phyloP scores from a whole-genome alignment of 2,329 filamentous ascomycete species.

The Ophiostoma ulmi region DNA sequence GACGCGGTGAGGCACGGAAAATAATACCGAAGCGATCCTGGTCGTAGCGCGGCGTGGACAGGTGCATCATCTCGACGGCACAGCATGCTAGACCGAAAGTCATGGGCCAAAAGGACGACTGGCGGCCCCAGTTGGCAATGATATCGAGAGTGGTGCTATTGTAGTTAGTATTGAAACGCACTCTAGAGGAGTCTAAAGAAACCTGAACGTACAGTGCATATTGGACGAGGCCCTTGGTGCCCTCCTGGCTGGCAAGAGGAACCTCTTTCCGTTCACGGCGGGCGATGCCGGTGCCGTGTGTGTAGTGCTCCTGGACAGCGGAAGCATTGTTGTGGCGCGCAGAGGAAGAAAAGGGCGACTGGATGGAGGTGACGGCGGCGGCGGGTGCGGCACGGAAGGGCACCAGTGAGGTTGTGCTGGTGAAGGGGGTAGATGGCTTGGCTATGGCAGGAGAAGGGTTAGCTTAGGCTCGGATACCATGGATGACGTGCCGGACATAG shows the following conservation, averaged over 20 bases:
- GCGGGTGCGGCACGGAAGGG: conserved; percentile 54
- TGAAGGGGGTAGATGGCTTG: conserved; percentile 48
- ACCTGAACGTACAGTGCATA: conserved; percentile 70
- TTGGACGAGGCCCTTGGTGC: conserved; percentile 74
- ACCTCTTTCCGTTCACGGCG: conserved; percentile 62
- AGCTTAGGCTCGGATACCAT: conserved; percentile 4
- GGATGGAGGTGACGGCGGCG: conserved; percentile 43
- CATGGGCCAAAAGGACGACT: conserved; percentile 83
- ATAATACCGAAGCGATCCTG: conserved; percentile 86
- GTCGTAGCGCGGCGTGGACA: conserved; percentile 82
- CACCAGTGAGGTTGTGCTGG: conserved; percentile 46
- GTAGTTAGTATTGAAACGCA: neutral
- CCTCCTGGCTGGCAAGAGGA: conserved; percentile 70
- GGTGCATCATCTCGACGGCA: conserved; percentile 88
- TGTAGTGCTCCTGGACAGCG: conserved; percentile 47
- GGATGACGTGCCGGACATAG: neutral
- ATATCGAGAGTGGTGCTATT: conserved; percentile 70
- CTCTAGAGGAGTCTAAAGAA: neutral
- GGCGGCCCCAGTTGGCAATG: conserved; percentile 77
- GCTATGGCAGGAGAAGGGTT: conserved; percentile 40
- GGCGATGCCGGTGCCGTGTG: conserved; percentile 43
- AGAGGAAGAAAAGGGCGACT: conserved; percentile 56
- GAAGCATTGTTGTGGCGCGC: conserved; percentile 58
- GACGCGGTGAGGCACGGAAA: conserved; percentile 80
- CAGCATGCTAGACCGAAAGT: conserved; percentile 86